These are phyloP conservation scores for Apiospora malaysiana DNA, from an alignment of 2,329 filamentous ascomycete genomes.

Conservation along the genomic window DNA sequence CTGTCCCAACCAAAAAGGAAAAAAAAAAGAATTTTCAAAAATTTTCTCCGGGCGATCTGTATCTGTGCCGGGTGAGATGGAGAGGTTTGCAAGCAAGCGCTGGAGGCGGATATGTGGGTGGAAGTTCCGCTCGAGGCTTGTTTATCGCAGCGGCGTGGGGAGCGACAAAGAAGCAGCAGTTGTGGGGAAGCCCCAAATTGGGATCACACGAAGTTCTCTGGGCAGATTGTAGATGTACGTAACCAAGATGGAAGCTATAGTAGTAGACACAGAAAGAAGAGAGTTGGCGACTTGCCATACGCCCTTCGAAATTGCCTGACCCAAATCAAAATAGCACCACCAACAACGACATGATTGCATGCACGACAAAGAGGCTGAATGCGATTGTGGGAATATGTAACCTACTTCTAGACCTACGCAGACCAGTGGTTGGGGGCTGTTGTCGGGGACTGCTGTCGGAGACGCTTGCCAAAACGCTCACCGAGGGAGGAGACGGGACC, in stretches of 20 bases:
- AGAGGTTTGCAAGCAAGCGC: neutral
- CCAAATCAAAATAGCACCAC: neutral
- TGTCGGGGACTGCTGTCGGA: neutral
- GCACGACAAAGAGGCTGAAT: neutral
- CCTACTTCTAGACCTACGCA: neutral
- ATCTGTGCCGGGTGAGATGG: neutral
- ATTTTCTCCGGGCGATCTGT: neutral
- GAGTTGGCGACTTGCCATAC: neutral
- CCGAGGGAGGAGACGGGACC: neutral
- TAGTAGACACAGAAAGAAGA: too few species aligned
- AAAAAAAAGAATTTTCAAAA: too few species aligned
- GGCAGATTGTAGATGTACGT: neutral
- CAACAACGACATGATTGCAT: neutral
- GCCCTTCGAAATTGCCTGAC: neutral
- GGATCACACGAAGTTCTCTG: neutral
- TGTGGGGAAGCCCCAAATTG: neutral
- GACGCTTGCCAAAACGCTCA: constrained; percentile 6
- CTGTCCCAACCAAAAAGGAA: too few species aligned
- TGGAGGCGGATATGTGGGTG: neutral
- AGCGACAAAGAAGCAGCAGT: neutral
- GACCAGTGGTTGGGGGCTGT: neutral
- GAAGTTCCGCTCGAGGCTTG: neutral
- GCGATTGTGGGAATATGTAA: neutral
- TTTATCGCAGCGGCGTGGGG: neutral
- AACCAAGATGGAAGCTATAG: neutral